phyloP scores from a whole-genome alignment of 345 rosid genomes.

The Eucalyptus cladocalyx region DNA sequence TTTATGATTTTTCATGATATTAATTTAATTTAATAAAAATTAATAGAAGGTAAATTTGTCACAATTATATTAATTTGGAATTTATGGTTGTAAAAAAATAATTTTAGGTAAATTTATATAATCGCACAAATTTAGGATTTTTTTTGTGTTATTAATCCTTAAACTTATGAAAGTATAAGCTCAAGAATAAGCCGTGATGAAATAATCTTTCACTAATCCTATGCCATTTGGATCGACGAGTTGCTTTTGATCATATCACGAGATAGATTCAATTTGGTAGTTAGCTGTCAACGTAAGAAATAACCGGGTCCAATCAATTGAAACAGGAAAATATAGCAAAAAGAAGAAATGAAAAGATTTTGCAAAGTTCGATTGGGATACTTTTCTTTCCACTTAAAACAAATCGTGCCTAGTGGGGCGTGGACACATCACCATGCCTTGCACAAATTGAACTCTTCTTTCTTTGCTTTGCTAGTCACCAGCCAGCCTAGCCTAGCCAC shows the following conservation, averaged over 20 bases:
- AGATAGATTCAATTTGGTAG: not conserved
- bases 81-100: too few species aligned
- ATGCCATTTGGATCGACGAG: not conserved
- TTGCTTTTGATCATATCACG: not conserved
- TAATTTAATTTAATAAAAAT: too few species aligned
- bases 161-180: not conserved
- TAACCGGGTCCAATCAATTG: not conserved
- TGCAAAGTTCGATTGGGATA: not conserved
- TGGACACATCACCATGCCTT: not conserved
- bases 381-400: not conserved
- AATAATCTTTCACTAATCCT: not conserved
- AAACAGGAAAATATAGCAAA: too few species aligned
- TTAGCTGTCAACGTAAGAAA: not conserved
- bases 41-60: fast-evolving
- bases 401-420: not conserved
- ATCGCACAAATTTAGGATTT: not conserved
- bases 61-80: too few species aligned
- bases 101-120: too few species aligned
- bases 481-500: not conserved
- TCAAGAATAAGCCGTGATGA: not conserved
- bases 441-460: not conserved
- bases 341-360: not conserved
- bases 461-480: not conserved
- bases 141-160: not conserved
- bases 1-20: too few species aligned